A percentile compares a stretch with the other conserved stretches of the same genome.
Conservation (phyloP, 306 rosid species). For the Vigna reflexopilosa region DNA sequence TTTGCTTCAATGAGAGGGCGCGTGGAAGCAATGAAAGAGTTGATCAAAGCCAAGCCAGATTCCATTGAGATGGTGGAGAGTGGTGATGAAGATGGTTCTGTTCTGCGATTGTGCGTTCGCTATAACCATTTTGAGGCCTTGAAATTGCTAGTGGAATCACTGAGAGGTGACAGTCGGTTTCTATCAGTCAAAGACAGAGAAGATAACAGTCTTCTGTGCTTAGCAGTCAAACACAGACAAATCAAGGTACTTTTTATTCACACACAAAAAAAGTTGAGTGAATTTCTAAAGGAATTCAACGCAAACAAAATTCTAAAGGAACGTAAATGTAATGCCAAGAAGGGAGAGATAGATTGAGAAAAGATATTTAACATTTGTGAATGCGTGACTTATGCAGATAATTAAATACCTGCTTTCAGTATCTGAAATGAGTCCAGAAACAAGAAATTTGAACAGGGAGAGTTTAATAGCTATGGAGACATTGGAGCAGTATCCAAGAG, state of each 20-base stretch:
- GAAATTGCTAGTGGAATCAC: constrained; percentile 32
- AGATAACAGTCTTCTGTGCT: constrained; percentile 37
- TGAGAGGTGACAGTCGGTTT: constrained; percentile 30
- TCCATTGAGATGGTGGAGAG: background rate
- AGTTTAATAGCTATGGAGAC: constrained; percentile 25
- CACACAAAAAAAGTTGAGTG: no score
- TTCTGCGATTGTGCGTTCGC: constrained; percentile 40
- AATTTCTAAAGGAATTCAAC: background rate
- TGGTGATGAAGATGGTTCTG: constrained; percentile 34
- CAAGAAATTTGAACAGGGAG: background rate
- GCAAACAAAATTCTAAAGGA: no score
- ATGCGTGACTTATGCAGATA: constrained; percentile 27
- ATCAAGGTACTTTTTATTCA: constrained; percentile 35
- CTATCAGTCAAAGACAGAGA: constrained; percentile 33
- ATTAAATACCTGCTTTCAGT: constrained; percentile 42
- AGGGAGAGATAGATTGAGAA: background rate
- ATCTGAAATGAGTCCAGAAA: constrained; percentile 28
- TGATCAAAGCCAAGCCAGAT: constrained; percentile 7
- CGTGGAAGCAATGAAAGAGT: constrained; percentile 29
- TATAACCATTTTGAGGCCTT: constrained; percentile 43
- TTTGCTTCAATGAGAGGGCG: constrained; percentile 48
- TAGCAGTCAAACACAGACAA: constrained; percentile 34
- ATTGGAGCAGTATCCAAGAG: background rate
- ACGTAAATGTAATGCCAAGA: background rate
- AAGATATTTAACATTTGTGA: background rate